These are phyloP conservation scores for Cystofilobasidium macerans DNA, from an alignment of 768 basidiomycete species.

Conservation along the genomic window DNA sequence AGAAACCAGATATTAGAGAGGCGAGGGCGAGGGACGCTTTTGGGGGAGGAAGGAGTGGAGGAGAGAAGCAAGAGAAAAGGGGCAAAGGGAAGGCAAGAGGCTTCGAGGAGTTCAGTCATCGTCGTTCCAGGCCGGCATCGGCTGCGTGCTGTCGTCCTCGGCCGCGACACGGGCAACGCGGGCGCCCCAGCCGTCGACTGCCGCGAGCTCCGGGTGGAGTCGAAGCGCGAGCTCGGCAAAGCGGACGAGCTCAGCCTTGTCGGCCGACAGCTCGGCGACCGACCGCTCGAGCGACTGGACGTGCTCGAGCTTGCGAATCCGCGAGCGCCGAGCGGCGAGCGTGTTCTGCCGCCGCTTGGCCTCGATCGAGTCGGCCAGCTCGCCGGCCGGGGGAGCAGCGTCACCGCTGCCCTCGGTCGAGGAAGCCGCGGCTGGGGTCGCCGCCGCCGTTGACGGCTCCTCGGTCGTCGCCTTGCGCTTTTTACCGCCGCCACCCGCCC, in stretches of 20 bases:
- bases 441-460: slow-evolving; percentile 45
- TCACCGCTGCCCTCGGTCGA: slow-evolving; percentile 35
- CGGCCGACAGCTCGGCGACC: slow-evolving; percentile 3
- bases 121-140: background rate
- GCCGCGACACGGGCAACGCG: background rate
- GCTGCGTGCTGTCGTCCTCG: slow-evolving; percentile 4
- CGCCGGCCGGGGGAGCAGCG: slow-evolving; percentile 45
- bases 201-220: slow-evolving; percentile 9
- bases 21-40: too few relatives aligned
- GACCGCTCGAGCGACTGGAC: slow-evolving; percentile 51
- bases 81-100: too few relatives aligned
- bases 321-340: slow-evolving; percentile 66
- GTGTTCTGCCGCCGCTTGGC: slow-evolving; percentile 75
- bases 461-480: slow-evolving; percentile 48
- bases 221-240: slow-evolving; percentile 10
- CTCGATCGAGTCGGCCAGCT: slow-evolving; percentile 53
- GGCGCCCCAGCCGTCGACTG: slow-evolving; percentile 10
- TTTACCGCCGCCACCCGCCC: slow-evolving; percentile 20
- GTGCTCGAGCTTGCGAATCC: slow-evolving; percentile 62
- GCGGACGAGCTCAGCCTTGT: slow-evolving; percentile 6
- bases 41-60: too few relatives aligned
- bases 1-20: too few relatives aligned
- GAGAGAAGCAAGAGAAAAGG: too few relatives aligned
- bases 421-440: slow-evolving; percentile 41
- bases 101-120: too few relatives aligned